Conservation (phyloP, 2,329 filamentous ascomycete genomes). For the Alternaria ethzedia region DNA sequence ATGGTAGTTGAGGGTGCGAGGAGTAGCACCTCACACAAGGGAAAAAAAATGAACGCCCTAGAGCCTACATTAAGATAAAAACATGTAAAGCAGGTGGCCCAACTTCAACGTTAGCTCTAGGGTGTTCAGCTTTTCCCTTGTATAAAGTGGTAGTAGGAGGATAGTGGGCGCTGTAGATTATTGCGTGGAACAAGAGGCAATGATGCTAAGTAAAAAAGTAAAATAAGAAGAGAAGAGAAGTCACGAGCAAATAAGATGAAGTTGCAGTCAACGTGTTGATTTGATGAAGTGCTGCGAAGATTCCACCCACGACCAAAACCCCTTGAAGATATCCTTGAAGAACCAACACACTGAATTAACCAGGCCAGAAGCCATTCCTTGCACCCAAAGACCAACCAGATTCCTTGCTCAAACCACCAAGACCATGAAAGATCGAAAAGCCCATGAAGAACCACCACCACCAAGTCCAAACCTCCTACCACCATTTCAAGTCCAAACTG, state of each 20-base stretch:
- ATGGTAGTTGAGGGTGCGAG: not conserved
- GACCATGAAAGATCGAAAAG: not conserved
- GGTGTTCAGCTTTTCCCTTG: too few relatives aligned
- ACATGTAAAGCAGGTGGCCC: too few relatives aligned
- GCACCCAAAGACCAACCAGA: not conserved
- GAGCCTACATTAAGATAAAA: too few relatives aligned
- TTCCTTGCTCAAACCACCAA: slow-evolving; percentile 1
- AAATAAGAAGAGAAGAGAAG: not conserved
- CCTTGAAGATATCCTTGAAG: not conserved
- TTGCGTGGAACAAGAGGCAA: not conserved
- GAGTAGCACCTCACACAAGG: not conserved
- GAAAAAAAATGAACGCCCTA: too few relatives aligned
- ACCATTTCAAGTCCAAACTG: not conserved
- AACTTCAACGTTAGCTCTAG: too few relatives aligned
- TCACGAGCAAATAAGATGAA: not conserved
- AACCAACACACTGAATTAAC: not conserved
- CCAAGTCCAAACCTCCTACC: not conserved
- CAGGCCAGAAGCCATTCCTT: not conserved
- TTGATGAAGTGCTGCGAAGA: not conserved
- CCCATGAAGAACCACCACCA: not conserved
- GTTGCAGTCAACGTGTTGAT: not conserved
- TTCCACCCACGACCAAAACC: not conserved
- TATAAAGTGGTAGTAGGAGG: not conserved
- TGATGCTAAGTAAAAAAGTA: too few relatives aligned
- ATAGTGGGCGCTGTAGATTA: too few relatives aligned